Base-by-base conservation (phyloP, 2,329 filamentous ascomycete species). In the Penicillium sp. region DNA sequence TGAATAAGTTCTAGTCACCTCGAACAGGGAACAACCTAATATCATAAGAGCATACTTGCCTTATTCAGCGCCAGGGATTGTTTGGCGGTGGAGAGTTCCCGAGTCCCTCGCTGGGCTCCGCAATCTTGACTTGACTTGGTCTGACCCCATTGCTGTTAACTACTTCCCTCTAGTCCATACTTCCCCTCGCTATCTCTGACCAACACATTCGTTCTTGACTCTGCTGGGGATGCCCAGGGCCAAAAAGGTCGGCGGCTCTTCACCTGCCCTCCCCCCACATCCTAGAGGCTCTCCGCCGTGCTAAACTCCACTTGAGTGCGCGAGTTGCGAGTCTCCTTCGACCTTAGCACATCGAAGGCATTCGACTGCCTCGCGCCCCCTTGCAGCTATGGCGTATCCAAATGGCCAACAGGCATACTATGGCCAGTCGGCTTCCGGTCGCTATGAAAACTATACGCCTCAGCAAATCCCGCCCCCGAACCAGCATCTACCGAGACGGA, bases 311-410 rank as follows among this genome's bases (percentile, higher is more conserved):
- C 16, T 5, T 8, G 11, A 20, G 23, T 32, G 27, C 39, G 9
- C 32, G 31, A 18, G 18, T 40, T 11, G 31, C 16, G 31, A n/a
- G n/a, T n/a, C n/a, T 29, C 11, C 29, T 14, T 32, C 10, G 8
- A 18, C 7, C 6, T 10, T 9, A 9, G 24, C 16, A 24, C 44
- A 27, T 10, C 26, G 26, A 14, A n/a, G 13, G 18, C 23, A 37
- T 36, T 20, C 20, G 20, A 24, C 20, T 22, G 20, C n/a, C 7
- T 24, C 35, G 11, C 20, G 11, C 13, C 10, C 13, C 11, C 20
- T 20, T 11, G 5, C 10, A 28, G 58, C 46, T 8, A 81, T 81
- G 79, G 75, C 78, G 54, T 75, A 81, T 62, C 74, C 74, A 49
- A 76, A 77, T 63, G 71, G 71, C 34, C 75, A 77, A 51, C 60